Evolutionary conservation across 495 filamentous ascomycete species (phyloP), one percentile per base, ranked within the genome.

Genomic region (Tetracladium setigerum): DNA sequence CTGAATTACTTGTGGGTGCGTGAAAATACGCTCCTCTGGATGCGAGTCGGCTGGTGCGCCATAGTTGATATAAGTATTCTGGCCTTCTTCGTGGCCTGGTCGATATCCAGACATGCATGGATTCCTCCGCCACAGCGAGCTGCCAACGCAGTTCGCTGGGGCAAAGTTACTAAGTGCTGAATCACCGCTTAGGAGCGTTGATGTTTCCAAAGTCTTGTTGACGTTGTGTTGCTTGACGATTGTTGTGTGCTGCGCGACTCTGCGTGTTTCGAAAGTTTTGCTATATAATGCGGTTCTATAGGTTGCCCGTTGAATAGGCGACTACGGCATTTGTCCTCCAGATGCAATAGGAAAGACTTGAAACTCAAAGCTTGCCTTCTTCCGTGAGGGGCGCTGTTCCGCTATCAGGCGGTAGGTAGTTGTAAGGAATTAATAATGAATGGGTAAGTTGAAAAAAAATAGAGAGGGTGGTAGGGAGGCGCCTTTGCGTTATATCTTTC

Each of bases 81-180:
- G 49, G 33, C 43, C 49, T 39, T 41, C 37, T 34, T 56, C 54
- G 39, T 49, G 54, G 47, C 52, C 56, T 38, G 44, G 56, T 51
- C 51, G 48, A 48, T 49, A 55, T 40, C 47, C 45, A 83, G 75
- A 76, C 75, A 78, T 68, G 70, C 80, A 83, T 83, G 77, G 73
- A 74, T 76, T 74, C 22, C 22, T 27, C 79, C 76, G 77, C 80
- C 80, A 81, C 77, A 83, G 76, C 78, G 73, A 70, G 65, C 71
- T 76, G 77, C 77, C 76, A 75, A 76, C 74, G 78, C 77, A 79
- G 77, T 71, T 73, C 71, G 73, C 76, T 71, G 70, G 68, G 55
- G 59, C 50, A 59, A 45, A 47, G 31, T 33, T 42, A 52, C 30
- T 52, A 58, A 42, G 46, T 53, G 48, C 46, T 58, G 52, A 42